A percentile compares a stretch with the other conserved stretches of the same genome.
Evolutionary conservation across 73 alveolate species (phyloP).

Genomic region (Paramecium tetraurelia): DNA sequence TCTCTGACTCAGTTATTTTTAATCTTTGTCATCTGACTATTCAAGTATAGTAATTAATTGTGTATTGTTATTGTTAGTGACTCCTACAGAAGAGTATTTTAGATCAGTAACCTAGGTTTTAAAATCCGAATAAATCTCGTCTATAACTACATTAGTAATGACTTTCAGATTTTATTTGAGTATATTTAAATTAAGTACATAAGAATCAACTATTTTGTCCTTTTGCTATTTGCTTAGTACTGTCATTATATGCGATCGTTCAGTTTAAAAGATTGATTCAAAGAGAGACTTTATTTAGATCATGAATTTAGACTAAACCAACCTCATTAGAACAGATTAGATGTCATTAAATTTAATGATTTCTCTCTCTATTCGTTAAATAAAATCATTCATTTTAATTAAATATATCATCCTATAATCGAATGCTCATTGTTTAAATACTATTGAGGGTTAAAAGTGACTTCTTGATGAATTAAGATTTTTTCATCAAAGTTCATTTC

Average conservation of each 20-base stretch:
- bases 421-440: background rate
- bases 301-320: background rate
- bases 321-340: background rate
- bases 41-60: background rate
- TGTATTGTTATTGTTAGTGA: background rate
- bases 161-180: background rate
- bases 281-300: background rate
- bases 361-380: constrained; percentile 26
- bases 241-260: background rate
- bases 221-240: background rate
- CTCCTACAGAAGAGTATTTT: background rate
- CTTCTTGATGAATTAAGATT: background rate
- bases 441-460: constrained; percentile 3
- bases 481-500: background rate
- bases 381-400: constrained; percentile 12
- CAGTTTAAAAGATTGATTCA: constrained; percentile 4
- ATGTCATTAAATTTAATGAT: constrained; percentile 2
- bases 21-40: background rate
- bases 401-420: background rate
- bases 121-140: background rate
- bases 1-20: background rate
- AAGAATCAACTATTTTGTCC: background rate
- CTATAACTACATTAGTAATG: background rate
- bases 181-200: background rate
- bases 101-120: background rate